Evolutionary conservation across 768 basidiomycete genomes (phyloP), one percentile per base, ranked within the genome.

Genomic region (Roridomyces roridus): DNA sequence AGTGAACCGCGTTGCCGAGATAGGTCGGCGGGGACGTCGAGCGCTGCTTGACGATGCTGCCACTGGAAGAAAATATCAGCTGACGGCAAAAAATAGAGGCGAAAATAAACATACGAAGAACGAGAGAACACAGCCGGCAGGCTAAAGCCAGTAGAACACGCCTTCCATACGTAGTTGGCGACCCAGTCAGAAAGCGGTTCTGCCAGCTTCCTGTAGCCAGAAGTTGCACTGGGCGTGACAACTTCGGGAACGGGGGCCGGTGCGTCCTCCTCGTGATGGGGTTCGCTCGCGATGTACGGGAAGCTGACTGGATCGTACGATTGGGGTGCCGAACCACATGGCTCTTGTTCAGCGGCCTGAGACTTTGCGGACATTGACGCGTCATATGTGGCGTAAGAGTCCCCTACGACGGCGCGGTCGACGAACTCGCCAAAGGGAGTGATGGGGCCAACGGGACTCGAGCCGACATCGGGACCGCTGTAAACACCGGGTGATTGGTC

Each of bases 161-260:
- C 85, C 69, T 89, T 91, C 91, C 91, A 93, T 15, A 91, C 85
- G 67, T 88, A 93, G 47, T 79, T 80, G 39, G 88, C 87, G 21
- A 92, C 74, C 91, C 91, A 93, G 54, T 88, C 87, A 4, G 91
- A 83, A 58, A 93, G 76, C 17, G 91, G 90, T 48, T 91, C 89
- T 0, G 88, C 84, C 10, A 92, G 77, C 65, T 85, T 89, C 77
- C 82, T 87, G 77, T 91, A 92, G 9, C 79, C 75, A 21, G 74
- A 64, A 11, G 81, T 81, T 35, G 87, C 80, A 61, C 77, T 78
- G 12, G 82, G 79, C 25, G 81, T 77, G 35, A 78, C 71, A 20
- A 80, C 71, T 51, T 84, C 82, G 36, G 76, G 69, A 20, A 67
- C 73, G 29, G 80, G 70, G 15, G 70, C 75, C 26, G 77, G 71